A percentile compares a stretch with the other conserved stretches of the same genome.
Evolutionary conservation across 2,329 filamentous ascomycete genomes (phyloP).

Genomic region (Tetracladium maxilliforme): DNA sequence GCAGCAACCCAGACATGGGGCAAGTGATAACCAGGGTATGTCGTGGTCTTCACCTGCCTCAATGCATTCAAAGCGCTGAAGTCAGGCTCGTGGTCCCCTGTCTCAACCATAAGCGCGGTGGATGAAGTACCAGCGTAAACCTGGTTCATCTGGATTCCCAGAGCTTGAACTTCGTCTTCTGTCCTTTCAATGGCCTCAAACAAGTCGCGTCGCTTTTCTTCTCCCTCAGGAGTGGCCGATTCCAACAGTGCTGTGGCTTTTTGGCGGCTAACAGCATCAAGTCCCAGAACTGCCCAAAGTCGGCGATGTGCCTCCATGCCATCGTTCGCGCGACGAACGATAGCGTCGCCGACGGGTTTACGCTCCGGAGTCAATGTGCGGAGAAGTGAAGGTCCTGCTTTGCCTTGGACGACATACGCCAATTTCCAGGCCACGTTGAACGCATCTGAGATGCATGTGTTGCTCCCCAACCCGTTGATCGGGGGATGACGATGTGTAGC

Average conservation of each 20-base stretch:
- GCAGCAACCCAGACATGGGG: constrained; percentile 53
- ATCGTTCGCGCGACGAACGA: constrained; percentile 41
- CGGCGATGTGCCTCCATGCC: constrained; percentile 33
- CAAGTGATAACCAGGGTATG: constrained; percentile 42
- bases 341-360: constrained; percentile 29
- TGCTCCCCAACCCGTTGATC: constrained; percentile 38
- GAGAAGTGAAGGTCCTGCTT: constrained; percentile 21
- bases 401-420: constrained; percentile 25
- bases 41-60: constrained; percentile 27
- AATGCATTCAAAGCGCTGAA: constrained; percentile 23
- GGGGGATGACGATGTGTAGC: constrained; percentile 44
- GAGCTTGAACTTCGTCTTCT: constrained; percentile 33
- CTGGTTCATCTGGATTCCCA: constrained; percentile 47
- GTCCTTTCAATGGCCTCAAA: constrained; percentile 25
- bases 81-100: constrained; percentile 14
- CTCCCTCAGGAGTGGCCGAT: constrained; percentile 19
- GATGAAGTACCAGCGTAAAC: constrained; percentile 28
- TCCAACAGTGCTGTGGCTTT: constrained; percentile 21
- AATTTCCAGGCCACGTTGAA: constrained; percentile 42
- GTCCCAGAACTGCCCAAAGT: constrained; percentile 29
- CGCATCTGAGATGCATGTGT: constrained; percentile 42
- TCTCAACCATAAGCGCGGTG: constrained; percentile 29
- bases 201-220: constrained; percentile 20
- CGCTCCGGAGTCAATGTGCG: constrained; percentile 28
- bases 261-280: constrained; percentile 21